Evolutionary conservation across 2,329 filamentous ascomycete species (phyloP).

Genomic region (Aspergillus alliaceus): DNA sequence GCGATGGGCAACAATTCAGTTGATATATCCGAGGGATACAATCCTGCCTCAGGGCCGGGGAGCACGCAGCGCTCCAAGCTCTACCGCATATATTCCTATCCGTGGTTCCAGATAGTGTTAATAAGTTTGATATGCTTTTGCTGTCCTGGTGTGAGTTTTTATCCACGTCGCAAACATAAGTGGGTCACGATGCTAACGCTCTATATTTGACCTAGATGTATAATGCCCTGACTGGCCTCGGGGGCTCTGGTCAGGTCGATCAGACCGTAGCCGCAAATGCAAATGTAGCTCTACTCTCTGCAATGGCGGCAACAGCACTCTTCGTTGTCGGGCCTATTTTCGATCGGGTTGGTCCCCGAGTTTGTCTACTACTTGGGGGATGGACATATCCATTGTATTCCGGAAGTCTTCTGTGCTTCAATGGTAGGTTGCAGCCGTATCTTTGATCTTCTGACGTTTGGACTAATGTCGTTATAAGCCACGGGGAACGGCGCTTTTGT

Average conservation of each 20-base stretch:
- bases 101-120: conserved; percentile 51
- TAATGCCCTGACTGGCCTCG: conserved; percentile 48
- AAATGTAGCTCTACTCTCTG: conserved; percentile 45
- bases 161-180: neutral
- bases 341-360: conserved; percentile 43
- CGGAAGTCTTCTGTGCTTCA: conserved; percentile 47
- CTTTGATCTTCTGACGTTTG: neutral
- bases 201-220: conserved; percentile 42
- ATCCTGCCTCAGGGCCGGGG: neutral
- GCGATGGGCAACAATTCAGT: neutral
- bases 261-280: conserved; percentile 49
- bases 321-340: conserved; percentile 49
- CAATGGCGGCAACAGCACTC: conserved; percentile 45
- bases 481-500: conserved; percentile 45
- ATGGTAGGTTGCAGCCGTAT: conserved; percentile 26
- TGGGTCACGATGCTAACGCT: neutral
- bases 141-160: conserved; percentile 35
- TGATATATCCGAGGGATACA: neutral
- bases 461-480: conserved; percentile 16
- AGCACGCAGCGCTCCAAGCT: neutral
- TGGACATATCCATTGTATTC: conserved; percentile 50
- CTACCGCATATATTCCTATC: conserved; percentile 23
- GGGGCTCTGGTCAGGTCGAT: conserved; percentile 49
- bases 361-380: conserved; percentile 46
- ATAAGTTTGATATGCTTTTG: conserved; percentile 54